Evolutionary conservation across 495 filamentous ascomycete genomes (phyloP).

Genomic region (Pyrenula massariospora): DNA sequence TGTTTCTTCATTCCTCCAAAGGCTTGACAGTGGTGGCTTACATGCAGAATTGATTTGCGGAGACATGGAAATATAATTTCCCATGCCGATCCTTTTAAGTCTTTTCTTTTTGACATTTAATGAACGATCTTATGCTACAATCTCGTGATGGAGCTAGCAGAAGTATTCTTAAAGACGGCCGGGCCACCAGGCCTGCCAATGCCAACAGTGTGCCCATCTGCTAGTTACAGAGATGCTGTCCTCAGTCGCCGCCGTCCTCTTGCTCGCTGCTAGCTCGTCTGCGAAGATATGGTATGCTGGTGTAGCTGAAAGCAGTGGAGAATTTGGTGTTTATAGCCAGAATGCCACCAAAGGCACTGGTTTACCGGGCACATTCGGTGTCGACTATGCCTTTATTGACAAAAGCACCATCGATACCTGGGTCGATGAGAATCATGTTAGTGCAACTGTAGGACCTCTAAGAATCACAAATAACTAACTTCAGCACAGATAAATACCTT

Average conservation of each 20-base stretch:
- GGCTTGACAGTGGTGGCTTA: background rate
- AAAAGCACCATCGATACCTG: constrained; percentile 30
- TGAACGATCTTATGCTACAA: background rate
- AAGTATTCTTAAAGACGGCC: background rate
- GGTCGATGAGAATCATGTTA: constrained; percentile 31
- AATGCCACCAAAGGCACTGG: constrained; percentile 26
- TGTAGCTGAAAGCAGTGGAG: constrained; percentile 38
- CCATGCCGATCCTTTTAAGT: background rate
- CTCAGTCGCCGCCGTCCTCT: background rate
- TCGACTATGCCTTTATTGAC: constrained; percentile 39
- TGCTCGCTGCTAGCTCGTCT: constrained; percentile 21
- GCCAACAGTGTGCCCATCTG: background rate
- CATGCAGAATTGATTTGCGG: background rate
- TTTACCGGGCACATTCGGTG: constrained; percentile 35
- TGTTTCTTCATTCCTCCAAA: background rate
- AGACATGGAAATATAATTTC: background rate
- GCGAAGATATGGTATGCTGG: constrained; percentile 42
- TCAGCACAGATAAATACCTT: constrained; percentile 31
- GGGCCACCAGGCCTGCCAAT: background rate
- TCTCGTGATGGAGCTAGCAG: background rate
- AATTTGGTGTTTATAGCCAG: constrained; percentile 37
- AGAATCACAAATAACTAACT: background rate
- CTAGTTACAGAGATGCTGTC: background rate
- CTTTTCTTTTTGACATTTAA: background rate
- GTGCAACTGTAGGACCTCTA: background rate